Base-by-base conservation (phyloP, 2,329 filamentous ascomycete genomes). In the Trichothecium sympodiale region DNA sequence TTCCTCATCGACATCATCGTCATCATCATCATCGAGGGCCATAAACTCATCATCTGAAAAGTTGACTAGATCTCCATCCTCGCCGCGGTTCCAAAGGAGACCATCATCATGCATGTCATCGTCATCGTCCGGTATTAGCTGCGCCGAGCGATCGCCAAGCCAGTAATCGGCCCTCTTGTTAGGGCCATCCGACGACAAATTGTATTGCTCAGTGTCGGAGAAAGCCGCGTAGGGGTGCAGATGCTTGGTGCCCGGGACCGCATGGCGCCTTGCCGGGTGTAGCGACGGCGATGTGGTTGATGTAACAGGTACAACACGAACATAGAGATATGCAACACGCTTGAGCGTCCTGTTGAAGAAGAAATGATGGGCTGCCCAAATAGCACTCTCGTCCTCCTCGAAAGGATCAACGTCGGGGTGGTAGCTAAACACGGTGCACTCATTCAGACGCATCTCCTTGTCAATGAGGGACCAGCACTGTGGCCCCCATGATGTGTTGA, bases 301-400 rank as follows among this genome's bases (percentile, higher is more conserved):
- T 51, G 83, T 78, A 46, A 81, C 80, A 39, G 76, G 89, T 31
- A 95, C 76, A n/a, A 85, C 88, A 41, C 89, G 81, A 31, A 95
- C 74, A 52, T 95, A 93, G 31, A 98, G 65, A 55, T 98, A 98
- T 41, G 86, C 88, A 14, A 98, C 89, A 29, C 91, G 78, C 65
- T 96, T 96, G 52, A 81, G 73, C 17, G 79, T 69, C 51, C 89
- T 89, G 67, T 94, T 95, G 71, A 95, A 96, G 59, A 96, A 94
- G 65, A 98, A 94, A 60, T 94, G 95, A 57, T 96, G 88, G 43
- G 88, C 71, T 34, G 84, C 87, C 89, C 89, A 98, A 43, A 98
- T 88, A 8, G 88, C 82, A 42, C 85, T 84, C 52, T 95, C 87
- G 42, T 94, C 88, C 43, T 87, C 87, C 48, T 88, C 82, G 49